Conservation (phyloP, 1,284 basidiomycete species). For the Boletus mariae region DNA sequence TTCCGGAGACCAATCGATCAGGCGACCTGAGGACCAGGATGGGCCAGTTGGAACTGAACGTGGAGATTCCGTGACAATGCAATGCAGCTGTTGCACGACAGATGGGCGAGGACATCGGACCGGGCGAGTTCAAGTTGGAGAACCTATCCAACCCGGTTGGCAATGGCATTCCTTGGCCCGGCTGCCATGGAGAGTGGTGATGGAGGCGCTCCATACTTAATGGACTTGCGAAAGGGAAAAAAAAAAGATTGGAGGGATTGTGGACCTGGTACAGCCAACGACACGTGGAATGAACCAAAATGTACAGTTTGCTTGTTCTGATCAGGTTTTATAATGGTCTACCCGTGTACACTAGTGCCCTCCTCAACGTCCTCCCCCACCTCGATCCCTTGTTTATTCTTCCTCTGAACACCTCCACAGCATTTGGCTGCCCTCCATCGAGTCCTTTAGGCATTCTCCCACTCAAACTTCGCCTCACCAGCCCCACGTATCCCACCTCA, state of each 20-base stretch:
- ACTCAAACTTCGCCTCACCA: neutral
- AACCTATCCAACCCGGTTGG: neutral
- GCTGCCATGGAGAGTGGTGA: neutral
- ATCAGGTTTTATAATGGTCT: slow-evolving; percentile 32
- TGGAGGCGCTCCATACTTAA: neutral
- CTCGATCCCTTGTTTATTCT: neutral
- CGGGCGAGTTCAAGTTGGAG: neutral
- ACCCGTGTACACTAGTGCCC: slow-evolving; percentile 8
- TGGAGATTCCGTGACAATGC: neutral
- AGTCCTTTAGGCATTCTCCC: neutral
- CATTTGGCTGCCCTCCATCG: neutral
- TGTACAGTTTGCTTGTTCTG: slow-evolving; percentile 27
- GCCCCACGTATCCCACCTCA: neutral
- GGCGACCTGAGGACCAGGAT: no score
- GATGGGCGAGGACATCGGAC: neutral
- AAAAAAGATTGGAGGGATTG: neutral
- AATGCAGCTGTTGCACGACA: neutral
- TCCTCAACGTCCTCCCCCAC: neutral
- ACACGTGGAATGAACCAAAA: slow-evolving; percentile 16
- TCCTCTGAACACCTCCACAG: neutral
- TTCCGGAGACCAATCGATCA: neutral
- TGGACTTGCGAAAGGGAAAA: neutral
- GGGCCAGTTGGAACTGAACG: neutral
- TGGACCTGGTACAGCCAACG: neutral
- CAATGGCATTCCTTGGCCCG: neutral